Conservation (phyloP, 2,329 filamentous ascomycete genomes). For the Penicillium concentricum region DNA sequence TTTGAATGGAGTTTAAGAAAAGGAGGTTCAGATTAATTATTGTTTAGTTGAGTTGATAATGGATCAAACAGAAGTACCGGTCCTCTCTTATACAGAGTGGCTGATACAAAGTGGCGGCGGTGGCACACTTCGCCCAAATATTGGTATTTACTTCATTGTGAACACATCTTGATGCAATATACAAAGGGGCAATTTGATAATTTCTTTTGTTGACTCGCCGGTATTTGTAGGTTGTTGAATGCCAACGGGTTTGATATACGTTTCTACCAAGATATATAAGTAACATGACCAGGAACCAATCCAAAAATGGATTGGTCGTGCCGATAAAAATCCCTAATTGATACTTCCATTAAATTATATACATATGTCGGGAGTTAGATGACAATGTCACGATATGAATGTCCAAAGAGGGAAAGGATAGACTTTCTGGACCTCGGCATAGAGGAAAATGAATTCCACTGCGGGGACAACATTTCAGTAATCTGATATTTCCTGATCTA, state of each 20-base stretch:
- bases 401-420: no score
- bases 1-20: not conserved
- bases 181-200: not conserved
- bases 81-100: conserved; percentile 5
- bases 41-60: not conserved
- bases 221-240: no score
- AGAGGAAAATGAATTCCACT: not conserved
- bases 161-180: conserved; percentile 3
- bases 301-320: not conserved
- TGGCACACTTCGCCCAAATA: not conserved
- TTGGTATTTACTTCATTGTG: conserved; percentile 6
- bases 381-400: not conserved
- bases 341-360: no score
- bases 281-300: not conserved
- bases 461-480: not conserved
- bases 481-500: no score
- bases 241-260: not conserved
- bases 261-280: no score
- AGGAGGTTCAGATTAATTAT: not conserved
- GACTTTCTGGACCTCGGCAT: not conserved
- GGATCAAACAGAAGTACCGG: not conserved
- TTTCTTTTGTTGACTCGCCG: not conserved
- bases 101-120: conserved; percentile 8
- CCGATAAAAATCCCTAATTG: no score
- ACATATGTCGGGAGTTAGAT: not conserved